Conservation (phyloP, 2,329 filamentous ascomycete genomes). For the Lachnellula hyalina region DNA sequence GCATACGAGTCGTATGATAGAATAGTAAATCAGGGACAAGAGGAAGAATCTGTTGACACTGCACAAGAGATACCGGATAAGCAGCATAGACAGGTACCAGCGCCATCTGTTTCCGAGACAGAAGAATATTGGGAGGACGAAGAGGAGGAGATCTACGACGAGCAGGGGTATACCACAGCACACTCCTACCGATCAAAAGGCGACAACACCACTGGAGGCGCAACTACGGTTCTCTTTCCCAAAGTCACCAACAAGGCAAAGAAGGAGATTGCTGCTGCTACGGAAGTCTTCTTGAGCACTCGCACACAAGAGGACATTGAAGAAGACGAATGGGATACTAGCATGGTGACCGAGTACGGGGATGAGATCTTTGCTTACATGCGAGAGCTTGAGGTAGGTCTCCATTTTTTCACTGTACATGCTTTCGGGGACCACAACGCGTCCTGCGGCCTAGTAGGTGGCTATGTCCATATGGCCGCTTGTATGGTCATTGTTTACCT, state of each 20-base stretch:
- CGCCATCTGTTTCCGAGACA: conserved; percentile 40
- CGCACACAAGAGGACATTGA: conserved; percentile 68
- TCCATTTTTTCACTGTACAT: background rate
- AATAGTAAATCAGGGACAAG: conserved; percentile 8
- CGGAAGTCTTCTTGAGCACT: conserved; percentile 25
- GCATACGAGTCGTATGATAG: conserved; percentile 31
- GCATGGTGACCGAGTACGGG: conserved; percentile 95
- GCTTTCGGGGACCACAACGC: conserved; percentile 1
- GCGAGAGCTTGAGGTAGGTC: conserved; percentile 72
- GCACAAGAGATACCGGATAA: conserved; percentile 2
- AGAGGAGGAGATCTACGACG: conserved; percentile 63
- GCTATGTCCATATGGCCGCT: conserved; percentile 6
- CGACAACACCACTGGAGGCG: conserved; percentile 64
- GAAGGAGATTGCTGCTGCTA: conserved; percentile 65
- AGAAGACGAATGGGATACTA: conserved; percentile 88
- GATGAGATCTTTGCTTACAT: conserved; percentile 96
- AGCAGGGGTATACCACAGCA: conserved; percentile 69
- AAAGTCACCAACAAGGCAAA: conserved; percentile 62
- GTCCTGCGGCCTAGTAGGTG: conserved; percentile 7
- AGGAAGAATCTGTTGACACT: conserved; percentile 3
- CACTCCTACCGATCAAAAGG: conserved; percentile 71
- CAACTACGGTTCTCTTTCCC: conserved; percentile 65
- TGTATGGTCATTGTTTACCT: conserved; percentile 19
- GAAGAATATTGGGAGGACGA: conserved; percentile 72
- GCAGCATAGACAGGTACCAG: conserved; percentile 15